Base-by-base conservation (phyloP, 1,284 basidiomycete species). In the Ustilago sp. region DNA sequence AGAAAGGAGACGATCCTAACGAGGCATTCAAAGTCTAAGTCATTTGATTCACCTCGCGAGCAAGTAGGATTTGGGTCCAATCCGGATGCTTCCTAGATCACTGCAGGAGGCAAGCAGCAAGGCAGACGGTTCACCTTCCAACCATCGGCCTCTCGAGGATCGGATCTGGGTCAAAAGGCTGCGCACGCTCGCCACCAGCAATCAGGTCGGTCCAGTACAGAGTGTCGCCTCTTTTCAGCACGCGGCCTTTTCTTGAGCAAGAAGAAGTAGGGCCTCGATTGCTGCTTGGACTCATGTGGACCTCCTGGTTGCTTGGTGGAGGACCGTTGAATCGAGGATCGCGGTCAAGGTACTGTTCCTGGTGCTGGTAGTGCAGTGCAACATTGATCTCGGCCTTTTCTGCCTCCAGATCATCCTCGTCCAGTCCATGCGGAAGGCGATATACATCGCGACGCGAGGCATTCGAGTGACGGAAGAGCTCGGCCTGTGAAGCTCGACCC, bases 151-250 rank as follows among this genome's bases (percentile, higher is more conserved):
- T 64, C 28, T 74, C 65, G 38, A 83, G 79, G 39, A 77, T 67
- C 48, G 74, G 61, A 36, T 83, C 82, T 2, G 77, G 73, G 36
- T 83, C 81, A 52, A 83, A 78, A 4, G 82, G 82, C 53, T 76
- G 68, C 36, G 71, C 58, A n/a, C 82, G 64, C 53, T 94, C 93
- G 8, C 93, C 93, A 66, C 89, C 90, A 58, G 89, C 88, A 35
- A 89, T 86, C 63, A 94, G 90, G 80, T 94, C 91, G 82, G 92
- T 91, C 93, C 93, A 94, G 83, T 90, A 93, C 8, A 94, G 86
- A 12, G 90, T 84, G 76, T 93, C 92, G 32, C 93, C 93, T 6
- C 88, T 86, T 80, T 87, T 88, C 23, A 93, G 88, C 47, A 81
- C 64, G 15, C 78, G 69, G 15, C 43, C 74, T 65, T 15, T n/a